Base-by-base conservation (phyloP, 31 red algal genomes). In the Asparagopsis taxiformis region DNA sequence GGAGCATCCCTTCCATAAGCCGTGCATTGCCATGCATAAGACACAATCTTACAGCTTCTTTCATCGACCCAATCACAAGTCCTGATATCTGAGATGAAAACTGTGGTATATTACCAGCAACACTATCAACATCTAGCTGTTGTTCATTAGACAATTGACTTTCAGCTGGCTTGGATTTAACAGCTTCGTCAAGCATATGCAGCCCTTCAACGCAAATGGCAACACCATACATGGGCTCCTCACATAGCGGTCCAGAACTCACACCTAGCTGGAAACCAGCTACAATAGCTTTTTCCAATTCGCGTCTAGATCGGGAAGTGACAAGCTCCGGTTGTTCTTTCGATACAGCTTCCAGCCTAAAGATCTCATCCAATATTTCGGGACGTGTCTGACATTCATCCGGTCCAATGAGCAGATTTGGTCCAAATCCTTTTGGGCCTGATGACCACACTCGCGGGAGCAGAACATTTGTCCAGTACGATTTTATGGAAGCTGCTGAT, bases 211-310 rank as follows among this genome's bases (percentile, higher is more conserved):
- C 59, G 31, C 86, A 68, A 31, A 89, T 65, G 21, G 36, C 74
- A 2, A 93, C 95, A 25, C 91, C 95, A 76, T 94, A 80, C 77
- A 98, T 59, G 16, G 95, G 84, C 67, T 98, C 95, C 31, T 98
- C 95, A 66, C 85, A 93, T 8, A 98, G 71, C 5, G 95, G 95
- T 2, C 95, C 95, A 65, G 90, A 72, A 28, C 48, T 38, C 4
- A 54, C 73, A n/a, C 84, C 91, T 33, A 93, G 32, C 57, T 98
- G 95, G 68, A 98, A 98, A 22, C 89, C 95, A 6, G 91, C 72
- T 17, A 98, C 72, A 16, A 98, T 82, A 10, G 80, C 75, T 38
- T 91, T 82, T 56, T 86, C 82, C 20, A 75, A 41, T 55, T 86
- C 82, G 11, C 44, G 51, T 34, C 41, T 22, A 34, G 20, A 29